Conservation (phyloP, 2,329 filamentous ascomycete genomes). For the Lasiodiplodia gonubiensis region DNA sequence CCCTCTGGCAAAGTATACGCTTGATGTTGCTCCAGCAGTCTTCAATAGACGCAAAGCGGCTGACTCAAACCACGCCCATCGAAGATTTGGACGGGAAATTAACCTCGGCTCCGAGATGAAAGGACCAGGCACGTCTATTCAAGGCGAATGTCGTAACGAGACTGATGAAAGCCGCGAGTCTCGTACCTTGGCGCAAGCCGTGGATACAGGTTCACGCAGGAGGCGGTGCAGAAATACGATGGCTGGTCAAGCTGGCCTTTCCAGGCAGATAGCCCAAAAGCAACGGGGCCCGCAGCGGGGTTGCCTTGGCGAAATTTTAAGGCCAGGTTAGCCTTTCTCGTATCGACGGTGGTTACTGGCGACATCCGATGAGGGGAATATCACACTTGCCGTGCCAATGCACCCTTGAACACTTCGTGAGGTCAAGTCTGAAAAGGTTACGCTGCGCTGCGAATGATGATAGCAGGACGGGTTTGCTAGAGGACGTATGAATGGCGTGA, state of each 20-base stretch:
- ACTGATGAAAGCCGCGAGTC: not conserved
- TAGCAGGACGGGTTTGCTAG: not conserved
- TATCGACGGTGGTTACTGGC: not conserved
- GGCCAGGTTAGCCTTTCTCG: slow-evolving; percentile 2
- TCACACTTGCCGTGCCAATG: too few species aligned
- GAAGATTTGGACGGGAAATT: not conserved
- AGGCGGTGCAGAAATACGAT: not conserved
- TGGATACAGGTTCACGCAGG: not conserved
- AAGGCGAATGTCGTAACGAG: not conserved
- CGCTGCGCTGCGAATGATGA: not conserved
- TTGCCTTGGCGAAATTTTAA: slow-evolving; percentile 13
- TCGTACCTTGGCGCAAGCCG: not conserved
- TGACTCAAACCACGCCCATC: not conserved
- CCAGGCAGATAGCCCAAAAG: not conserved
- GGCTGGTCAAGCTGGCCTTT: not conserved
- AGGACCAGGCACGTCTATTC: not conserved
- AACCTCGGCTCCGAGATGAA: not conserved
- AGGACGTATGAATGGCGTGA: not conserved
- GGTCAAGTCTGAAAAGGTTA: not conserved
- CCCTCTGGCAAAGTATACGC: too few species aligned
- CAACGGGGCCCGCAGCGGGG: not conserved
- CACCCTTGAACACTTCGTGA: too few species aligned
- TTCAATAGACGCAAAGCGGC: not conserved
- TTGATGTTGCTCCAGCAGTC: too few species aligned
- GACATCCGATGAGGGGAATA: not conserved